Evolutionary conservation across 176 grass and related monocot species (phyloP), one percentile per base, ranked within the genome.

Genomic region (Olyra latifolia): DNA sequence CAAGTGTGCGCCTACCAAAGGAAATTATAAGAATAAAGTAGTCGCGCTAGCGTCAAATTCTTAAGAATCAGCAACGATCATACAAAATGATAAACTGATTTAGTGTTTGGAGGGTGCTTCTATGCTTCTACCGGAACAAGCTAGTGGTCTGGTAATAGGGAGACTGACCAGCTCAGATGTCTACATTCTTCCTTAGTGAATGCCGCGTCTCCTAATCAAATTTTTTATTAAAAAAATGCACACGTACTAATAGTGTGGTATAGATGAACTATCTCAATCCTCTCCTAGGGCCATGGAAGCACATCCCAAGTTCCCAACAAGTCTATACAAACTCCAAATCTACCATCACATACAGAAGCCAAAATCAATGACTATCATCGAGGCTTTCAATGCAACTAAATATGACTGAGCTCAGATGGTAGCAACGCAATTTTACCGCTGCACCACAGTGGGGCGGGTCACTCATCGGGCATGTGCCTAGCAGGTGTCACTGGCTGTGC

Each of bases 401-500:
- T n/a, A 50, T 60, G 15, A 6, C 11, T 5, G 22, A 59, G 19
- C 20, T 17, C 13, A 15, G 40, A 24, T 42, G 24, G 40, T 58
- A 50, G 55, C 19, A 14, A 4, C 24, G 71, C 24, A 27, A 60
- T 65, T 65, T 46, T 12, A 52, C 25, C 8, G 5, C 38, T 6
- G 13, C 32, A 6, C 1, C 3, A 22, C 19, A 45, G 48, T 0
- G 17, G 45, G 45, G 13, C 45, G 44, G 60, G 77, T 9, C 41
- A 30, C 40, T 54, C 43, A 45, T 20, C 27, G 59, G 46, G 58
- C 48, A 83, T 79, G 74, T 79, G 57, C 15, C 11, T 12, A 3
- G 44, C 68, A 66, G 28, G 40, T 74, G 64, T 48, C 77, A 69
- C 46, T 11, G 67, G 49, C 69, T 40, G 71, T 16, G 62, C 49